Conservation (phyloP, 805 yeast species). For the Barnettozyma botsteinii region DNA sequence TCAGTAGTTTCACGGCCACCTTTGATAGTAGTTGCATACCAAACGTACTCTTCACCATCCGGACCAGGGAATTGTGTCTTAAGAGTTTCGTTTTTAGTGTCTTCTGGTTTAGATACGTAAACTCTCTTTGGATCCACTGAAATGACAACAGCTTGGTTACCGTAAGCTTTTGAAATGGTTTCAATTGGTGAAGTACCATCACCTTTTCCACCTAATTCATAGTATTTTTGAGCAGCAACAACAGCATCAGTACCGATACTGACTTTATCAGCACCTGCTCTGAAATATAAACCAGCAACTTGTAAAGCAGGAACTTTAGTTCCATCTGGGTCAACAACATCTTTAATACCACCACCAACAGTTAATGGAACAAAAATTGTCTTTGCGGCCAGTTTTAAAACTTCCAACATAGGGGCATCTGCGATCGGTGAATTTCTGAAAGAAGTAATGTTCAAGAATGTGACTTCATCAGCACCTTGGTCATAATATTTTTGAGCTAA, state of each 20-base stretch:
- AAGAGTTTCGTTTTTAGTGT: slow-evolving; percentile 57
- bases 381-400: slow-evolving; percentile 73
- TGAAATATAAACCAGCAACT: slow-evolving; percentile 87
- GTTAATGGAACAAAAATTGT: slow-evolving; percentile 95
- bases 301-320: slow-evolving; percentile 75
- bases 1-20: slow-evolving; percentile 94
- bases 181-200: slow-evolving; percentile 87
- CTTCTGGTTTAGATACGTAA: slow-evolving; percentile 59
- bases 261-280: slow-evolving; percentile 97
- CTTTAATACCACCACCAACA: slow-evolving; percentile 97
- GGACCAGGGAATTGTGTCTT: slow-evolving; percentile 69
- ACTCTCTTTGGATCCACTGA: slow-evolving; percentile 96
- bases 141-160: slow-evolving; percentile 95
- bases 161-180: slow-evolving; percentile 86
- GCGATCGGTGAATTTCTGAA: slow-evolving; percentile 89
- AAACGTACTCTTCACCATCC: slow-evolving; percentile 82
- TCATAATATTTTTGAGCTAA: slow-evolving; percentile 83
- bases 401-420: slow-evolving; percentile 95
- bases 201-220: slow-evolving; percentile 48
- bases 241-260: slow-evolving; percentile 99
- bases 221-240: slow-evolving; percentile 77
- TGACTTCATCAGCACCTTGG: slow-evolving; percentile 97
- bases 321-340: slow-evolving; percentile 81
- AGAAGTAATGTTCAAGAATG: slow-evolving; percentile 91
- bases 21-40: slow-evolving; percentile 93